Conservation (phyloP, 148 eudicot species). For the Fagopyrum tataricum region DNA sequence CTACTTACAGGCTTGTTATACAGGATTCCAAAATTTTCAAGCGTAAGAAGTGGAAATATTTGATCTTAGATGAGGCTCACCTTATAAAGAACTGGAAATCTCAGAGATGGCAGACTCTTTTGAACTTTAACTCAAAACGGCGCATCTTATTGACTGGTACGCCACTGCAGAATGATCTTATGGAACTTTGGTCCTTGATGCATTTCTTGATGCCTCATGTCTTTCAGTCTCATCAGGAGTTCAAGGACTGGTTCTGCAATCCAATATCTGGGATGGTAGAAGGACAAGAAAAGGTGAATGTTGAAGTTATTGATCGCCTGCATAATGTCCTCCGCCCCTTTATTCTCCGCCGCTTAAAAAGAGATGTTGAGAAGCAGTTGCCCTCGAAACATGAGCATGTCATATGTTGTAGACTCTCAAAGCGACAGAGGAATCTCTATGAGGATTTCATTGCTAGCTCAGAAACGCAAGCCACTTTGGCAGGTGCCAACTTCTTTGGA, state of each 20-base stretch:
- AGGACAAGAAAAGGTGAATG: constrained; percentile 93
- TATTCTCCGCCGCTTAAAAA: constrained; percentile 86
- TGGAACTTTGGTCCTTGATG: constrained; percentile 99
- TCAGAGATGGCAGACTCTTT: constrained; percentile 97
- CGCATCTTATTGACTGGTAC: constrained; percentile 98
- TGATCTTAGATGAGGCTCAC: constrained; percentile 99
- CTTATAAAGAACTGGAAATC: constrained; percentile 99
- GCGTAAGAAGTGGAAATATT: constrained; percentile 98
- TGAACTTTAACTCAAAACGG: constrained; percentile 90
- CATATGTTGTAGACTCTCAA: constrained; percentile 89
- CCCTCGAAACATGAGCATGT: constrained; percentile 93
- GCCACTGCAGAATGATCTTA: constrained; percentile 96
- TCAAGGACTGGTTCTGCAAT: constrained; percentile 97
- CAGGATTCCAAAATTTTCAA: constrained; percentile 96
- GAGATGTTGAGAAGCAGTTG: constrained; percentile 97
- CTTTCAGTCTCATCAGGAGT: constrained; percentile 99
- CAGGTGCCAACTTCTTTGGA: constrained; percentile 88
- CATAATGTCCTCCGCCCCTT: constrained; percentile 99
- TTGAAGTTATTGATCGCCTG: constrained; percentile 94
- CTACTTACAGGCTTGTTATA: constrained; percentile 95
- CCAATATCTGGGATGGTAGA: constrained; percentile 99
- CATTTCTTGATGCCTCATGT: constrained; percentile 99
- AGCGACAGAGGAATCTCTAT: constrained; percentile 90
- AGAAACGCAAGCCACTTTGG: constrained; percentile 93
- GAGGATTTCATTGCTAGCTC: constrained; percentile 99